Percentiles rank a stretch among this genome's conserved stretches.
Evolutionary conservation across 208 protist species (phyloP).

Genomic region (Trypanosoma rangeli): DNA sequence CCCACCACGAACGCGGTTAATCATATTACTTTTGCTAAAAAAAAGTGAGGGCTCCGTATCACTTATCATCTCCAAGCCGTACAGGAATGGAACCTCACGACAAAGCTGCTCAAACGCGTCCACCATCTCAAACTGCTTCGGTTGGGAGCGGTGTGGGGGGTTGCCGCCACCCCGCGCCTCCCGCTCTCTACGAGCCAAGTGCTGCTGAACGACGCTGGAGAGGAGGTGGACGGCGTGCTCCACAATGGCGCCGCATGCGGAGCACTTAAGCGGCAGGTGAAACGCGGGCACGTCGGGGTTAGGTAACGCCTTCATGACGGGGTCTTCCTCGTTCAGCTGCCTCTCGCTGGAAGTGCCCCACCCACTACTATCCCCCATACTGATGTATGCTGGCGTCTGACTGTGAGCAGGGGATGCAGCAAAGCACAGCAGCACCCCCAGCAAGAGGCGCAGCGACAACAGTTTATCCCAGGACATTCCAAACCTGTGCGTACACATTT

Average conservation of each 20-base stretch:
- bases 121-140: constrained; percentile 21
- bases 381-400: neutral
- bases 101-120: constrained; percentile 26
- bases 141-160: neutral
- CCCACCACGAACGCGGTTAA: neutral
- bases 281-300: constrained; percentile 13
- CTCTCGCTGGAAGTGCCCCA: neutral
- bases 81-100: neutral
- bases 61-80: constrained; percentile 16
- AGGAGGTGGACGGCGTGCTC: constrained; percentile 24
- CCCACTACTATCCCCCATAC: neutral
- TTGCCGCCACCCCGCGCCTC: neutral
- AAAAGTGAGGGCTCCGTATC: constrained; percentile 1
- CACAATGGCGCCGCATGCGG: constrained; percentile 28
- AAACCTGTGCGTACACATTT: neutral
- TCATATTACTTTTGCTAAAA: constrained; percentile 11
- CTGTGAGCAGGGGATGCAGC: neutral
- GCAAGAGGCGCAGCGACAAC: neutral
- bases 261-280: constrained; percentile 18
- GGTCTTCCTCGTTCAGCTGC: constrained; percentile 14
- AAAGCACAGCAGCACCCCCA: neutral
- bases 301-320: constrained; percentile 13
- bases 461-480: neutral
- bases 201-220: constrained; percentile 4
- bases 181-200: constrained; percentile 2